A percentile compares a stretch with the other conserved stretches of the same genome.
phyloP scores from a whole-genome alignment of 352 stramenopile species.

The Globisporangium apiculatum region DNA sequence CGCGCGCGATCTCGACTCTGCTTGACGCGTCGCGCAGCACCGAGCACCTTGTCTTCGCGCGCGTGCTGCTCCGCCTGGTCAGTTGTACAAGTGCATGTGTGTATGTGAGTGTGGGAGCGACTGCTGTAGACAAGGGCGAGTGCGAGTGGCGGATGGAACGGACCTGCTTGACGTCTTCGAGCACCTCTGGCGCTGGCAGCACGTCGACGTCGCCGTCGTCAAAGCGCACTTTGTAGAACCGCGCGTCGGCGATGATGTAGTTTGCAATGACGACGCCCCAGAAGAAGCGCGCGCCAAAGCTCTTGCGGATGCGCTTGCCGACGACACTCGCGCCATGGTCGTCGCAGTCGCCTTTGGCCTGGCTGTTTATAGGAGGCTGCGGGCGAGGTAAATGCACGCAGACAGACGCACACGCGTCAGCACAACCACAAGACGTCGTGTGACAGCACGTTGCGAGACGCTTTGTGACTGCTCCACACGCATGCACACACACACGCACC shows the following conservation, averaged over 20 bases:
- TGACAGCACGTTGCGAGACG: too few species aligned
- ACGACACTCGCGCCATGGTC: constrained; percentile 15
- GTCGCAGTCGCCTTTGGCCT: not conserved
- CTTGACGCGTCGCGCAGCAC: not conserved
- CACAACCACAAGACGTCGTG: too few species aligned
- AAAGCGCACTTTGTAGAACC: constrained; percentile 80
- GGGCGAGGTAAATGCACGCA: too few species aligned
- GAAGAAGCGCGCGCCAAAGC: constrained; percentile 56
- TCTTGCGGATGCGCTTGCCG: constrained; percentile 54
- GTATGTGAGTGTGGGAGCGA: not conserved
- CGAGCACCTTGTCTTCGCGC: constrained; percentile 17
- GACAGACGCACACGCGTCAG: too few species aligned
- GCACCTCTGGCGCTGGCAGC: constrained; percentile 41
- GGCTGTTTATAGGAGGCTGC: too few species aligned
- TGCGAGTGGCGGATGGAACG: not conserved
- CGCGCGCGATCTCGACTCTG: not conserved
- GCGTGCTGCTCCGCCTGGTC: constrained; percentile 17
- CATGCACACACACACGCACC: too few species aligned
- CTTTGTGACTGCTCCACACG: too few species aligned
- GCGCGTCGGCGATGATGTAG: constrained; percentile 39
- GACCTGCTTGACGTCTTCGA: constrained; percentile 32
- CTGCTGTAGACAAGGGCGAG: not conserved
- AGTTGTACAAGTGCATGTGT: not conserved
- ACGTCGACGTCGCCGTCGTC: constrained; percentile 81
- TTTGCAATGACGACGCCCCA: constrained; percentile 48